Conservation (phyloP, 2,329 filamentous ascomycete species). For the Sporothrix curviconia region DNA sequence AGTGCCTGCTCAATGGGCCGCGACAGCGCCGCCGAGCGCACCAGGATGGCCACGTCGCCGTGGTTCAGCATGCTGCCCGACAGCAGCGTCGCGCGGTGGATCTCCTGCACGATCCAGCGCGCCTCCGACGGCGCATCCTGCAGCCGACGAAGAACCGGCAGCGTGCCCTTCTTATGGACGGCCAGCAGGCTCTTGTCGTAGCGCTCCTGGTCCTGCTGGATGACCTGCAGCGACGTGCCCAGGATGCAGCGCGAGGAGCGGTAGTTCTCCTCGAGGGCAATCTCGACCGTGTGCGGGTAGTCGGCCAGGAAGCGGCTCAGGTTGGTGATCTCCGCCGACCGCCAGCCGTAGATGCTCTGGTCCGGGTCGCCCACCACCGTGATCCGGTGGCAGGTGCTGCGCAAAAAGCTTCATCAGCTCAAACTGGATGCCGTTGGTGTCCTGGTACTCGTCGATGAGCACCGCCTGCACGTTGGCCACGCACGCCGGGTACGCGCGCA, state of each 20-base stretch:
- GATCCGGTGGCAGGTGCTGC: conserved; percentile 61
- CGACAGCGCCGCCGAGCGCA: conserved; percentile 79
- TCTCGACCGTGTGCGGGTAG: conserved; percentile 71
- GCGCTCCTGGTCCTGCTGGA: conserved; percentile 78
- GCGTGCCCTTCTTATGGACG: conserved; percentile 71
- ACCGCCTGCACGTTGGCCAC: conserved; percentile 87
- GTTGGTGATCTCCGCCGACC: conserved; percentile 87
- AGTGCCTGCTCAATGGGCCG: conserved; percentile 79
- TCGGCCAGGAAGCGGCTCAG: conserved; percentile 69
- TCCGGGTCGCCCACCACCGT: conserved; percentile 96
- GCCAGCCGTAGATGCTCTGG: conserved; percentile 96
- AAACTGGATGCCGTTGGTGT: conserved; percentile 93
- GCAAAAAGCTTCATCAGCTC: conserved; percentile 88
- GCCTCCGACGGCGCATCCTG: conserved; percentile 67
- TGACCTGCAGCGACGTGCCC: conserved; percentile 71
- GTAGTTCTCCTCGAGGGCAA: conserved; percentile 90
- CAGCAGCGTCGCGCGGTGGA: conserved; percentile 62
- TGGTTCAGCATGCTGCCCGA: conserved; percentile 66
- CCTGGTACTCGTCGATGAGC: conserved; percentile 94
- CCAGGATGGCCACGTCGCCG: conserved; percentile 76
- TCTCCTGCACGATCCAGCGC: conserved; percentile 81
- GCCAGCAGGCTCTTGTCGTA: conserved; percentile 75
- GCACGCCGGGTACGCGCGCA: conserved; percentile 66
- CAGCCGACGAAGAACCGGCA: conserved; percentile 73
- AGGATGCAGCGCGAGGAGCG: conserved; percentile 83